Evolutionary conservation across 2,329 filamentous ascomycete genomes (phyloP).

Genomic region (Fusarium xylarioides): DNA sequence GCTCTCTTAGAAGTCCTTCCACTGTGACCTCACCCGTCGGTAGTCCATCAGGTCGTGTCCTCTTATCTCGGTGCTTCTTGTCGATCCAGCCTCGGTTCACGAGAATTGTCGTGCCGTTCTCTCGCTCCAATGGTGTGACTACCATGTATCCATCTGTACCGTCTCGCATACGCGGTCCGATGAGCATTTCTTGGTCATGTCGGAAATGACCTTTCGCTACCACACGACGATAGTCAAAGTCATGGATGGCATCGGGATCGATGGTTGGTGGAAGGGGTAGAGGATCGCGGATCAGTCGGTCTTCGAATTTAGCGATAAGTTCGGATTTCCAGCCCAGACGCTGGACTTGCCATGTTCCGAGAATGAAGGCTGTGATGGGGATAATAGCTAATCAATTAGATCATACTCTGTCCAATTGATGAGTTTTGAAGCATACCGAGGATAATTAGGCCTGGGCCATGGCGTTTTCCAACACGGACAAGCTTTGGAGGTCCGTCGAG

Average conservation of each 20-base stretch:
- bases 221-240: conserved; percentile 93
- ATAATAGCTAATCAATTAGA: conserved; percentile 70
- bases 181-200: conserved; percentile 95
- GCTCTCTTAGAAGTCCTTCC: conserved; percentile 85
- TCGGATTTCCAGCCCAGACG: conserved; percentile 94
- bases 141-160: conserved; percentile 92
- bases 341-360: conserved; percentile 96
- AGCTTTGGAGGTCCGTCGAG: conserved; percentile 86
- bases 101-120: conserved; percentile 75
- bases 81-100: conserved; percentile 93
- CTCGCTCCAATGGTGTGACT: conserved; percentile 86
- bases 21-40: conserved; percentile 77
- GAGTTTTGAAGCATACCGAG: conserved; percentile 61
- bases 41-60: conserved; percentile 71
- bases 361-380: conserved; percentile 86
- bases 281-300: conserved; percentile 85
- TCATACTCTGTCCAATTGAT: background rate
- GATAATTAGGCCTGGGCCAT: conserved; percentile 83
- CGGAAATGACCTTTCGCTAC: conserved; percentile 76
- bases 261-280: conserved; percentile 85
- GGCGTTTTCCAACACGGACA: conserved; percentile 75
- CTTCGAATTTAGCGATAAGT: conserved; percentile 89
- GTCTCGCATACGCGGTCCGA: conserved; percentile 89
- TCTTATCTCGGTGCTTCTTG: conserved; percentile 75
- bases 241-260: conserved; percentile 80